Conservation (phyloP, 2,329 filamentous ascomycete species). For the Colletotrichum tanaceti region DNA sequence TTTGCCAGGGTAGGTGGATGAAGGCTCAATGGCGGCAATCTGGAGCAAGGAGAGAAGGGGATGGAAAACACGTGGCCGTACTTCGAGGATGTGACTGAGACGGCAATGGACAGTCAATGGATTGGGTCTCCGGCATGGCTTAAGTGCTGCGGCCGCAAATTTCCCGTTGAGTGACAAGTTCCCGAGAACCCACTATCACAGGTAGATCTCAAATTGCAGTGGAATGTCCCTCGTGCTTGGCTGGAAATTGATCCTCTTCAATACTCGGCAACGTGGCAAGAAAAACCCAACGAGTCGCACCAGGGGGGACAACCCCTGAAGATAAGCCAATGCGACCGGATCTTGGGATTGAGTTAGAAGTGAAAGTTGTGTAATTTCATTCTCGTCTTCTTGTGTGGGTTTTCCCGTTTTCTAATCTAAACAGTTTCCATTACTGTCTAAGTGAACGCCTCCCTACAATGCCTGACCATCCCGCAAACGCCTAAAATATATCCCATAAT, state of each 20-base stretch:
- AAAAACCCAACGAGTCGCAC: no score
- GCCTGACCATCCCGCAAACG: slow-evolving; percentile 33
- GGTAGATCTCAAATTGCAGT: no score
- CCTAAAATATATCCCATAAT: slow-evolving; percentile 33
- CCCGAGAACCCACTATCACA: neutral
- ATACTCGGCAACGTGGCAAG: no score
- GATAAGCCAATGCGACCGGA: neutral
- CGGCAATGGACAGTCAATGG: neutral
- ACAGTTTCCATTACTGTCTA: slow-evolving; percentile 23
- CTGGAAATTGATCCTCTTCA: no score
- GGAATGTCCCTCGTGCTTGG: no score
- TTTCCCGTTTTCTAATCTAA: slow-evolving; percentile 22
- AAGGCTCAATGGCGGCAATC: neutral
- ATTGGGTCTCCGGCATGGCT: neutral
- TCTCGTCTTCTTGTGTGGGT: neutral
- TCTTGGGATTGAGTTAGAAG: neutral
- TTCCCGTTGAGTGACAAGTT: neutral
- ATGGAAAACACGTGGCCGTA: slow-evolving; percentile 26
- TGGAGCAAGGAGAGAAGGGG: no score
- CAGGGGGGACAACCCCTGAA: no score
- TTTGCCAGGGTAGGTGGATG: slow-evolving; percentile 5
- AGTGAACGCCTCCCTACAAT: slow-evolving; percentile 34
- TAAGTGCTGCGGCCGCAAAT: neutral
- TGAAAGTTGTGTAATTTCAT: slow-evolving; percentile 17
- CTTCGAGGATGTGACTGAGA: neutral